Percentiles rank a stretch among this genome's conserved stretches.
Conservation (phyloP, 345 rosid species). For the Eucalyptus globulus region DNA sequence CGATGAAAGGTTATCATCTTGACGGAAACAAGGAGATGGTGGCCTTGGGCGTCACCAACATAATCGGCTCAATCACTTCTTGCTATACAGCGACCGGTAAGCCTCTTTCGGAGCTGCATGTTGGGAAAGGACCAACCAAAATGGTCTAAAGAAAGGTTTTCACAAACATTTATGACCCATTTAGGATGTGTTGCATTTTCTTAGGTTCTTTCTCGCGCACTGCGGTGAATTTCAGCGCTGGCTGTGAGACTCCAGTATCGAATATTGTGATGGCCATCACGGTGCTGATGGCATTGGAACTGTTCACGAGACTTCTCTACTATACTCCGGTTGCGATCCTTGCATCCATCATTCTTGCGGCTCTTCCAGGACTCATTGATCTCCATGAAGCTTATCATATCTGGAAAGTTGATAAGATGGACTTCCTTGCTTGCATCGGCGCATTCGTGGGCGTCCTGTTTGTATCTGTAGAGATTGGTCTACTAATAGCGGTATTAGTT, state of each 20-base stretch:
- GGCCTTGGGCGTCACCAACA: slow-evolving; percentile 72
- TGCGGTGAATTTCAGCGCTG: slow-evolving; percentile 81
- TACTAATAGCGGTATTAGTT: slow-evolving; percentile 54
- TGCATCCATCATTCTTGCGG: slow-evolving; percentile 75
- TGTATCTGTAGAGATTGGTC: slow-evolving; percentile 81
- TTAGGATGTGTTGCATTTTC: not conserved
- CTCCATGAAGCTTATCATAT: slow-evolving; percentile 36
- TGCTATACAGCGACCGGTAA: slow-evolving; percentile 91
- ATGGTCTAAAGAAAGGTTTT: not conserved
- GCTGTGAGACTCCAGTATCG: slow-evolving; percentile 73
- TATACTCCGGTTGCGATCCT: slow-evolving; percentile 74
- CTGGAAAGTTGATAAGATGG: slow-evolving; percentile 82
- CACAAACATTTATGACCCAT: not conserved
- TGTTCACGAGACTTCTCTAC: slow-evolving; percentile 62
- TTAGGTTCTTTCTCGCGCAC: slow-evolving; percentile 88
- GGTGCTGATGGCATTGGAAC: slow-evolving; percentile 47
- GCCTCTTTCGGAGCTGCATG: not conserved
- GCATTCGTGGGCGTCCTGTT: slow-evolving; percentile 80
- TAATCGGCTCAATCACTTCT: slow-evolving; percentile 72
- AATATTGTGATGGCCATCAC: slow-evolving; percentile 84
- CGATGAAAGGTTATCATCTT: slow-evolving; percentile 65
- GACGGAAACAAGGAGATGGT: slow-evolving; percentile 94
- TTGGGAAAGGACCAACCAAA: not conserved
- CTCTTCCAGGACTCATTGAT: slow-evolving; percentile 81
- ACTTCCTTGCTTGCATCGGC: slow-evolving; percentile 76